Evolutionary conservation across 1,284 basidiomycete species (phyloP), one percentile per base, ranked within the genome.

Genomic region (Papiliotrema flavescens): DNA sequence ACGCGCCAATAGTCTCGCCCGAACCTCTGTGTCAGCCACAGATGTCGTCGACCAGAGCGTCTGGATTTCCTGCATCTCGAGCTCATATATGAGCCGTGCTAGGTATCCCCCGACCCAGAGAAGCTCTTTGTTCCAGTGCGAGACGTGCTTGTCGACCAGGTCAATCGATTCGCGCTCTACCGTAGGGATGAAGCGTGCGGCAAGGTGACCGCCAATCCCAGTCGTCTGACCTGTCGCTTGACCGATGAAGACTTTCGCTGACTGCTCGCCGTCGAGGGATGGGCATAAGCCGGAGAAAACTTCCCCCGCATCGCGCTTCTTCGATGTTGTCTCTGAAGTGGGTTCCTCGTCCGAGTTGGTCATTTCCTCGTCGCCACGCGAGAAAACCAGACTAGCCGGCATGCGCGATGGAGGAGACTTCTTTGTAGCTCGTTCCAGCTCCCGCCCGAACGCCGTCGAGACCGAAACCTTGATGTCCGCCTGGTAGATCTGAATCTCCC

Each of bases 121-220:
- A 0, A 96, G 79, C 65, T 96, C 92, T 62, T 82, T 84, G 67
- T 95, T 96, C 90, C 90, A 94, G 15, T 87, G 86, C 6, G 74
- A 74, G 13, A 76, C 73, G 69, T 88, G 86, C 37, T 83, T 83
- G 73, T 91, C 89, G 64, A 89, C 86, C 5, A 93, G 78, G 75
- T 96, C 93, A 60, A 97, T 87, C 0, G 89, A 90, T 76, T 98
- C 95, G 60, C 95, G 84, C 76, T 98, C 95, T 2, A 98, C 95
- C 0, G 95, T 98, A 0, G 93, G 92, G 56, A 98, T 96, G 71
- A 98, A 98, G 8, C 93, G 82, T 2, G 90, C 87, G 1, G 91
- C 85, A 74, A 98, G 84, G 66, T 95, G 91, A 0, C 93, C 93
- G 3, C 89, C 90, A 43, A 96, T 85, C 47, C 93, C 91, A 2